phyloP scores from a whole-genome alignment of 345 rosid genomes.

The Pistacia atlantica region DNA sequence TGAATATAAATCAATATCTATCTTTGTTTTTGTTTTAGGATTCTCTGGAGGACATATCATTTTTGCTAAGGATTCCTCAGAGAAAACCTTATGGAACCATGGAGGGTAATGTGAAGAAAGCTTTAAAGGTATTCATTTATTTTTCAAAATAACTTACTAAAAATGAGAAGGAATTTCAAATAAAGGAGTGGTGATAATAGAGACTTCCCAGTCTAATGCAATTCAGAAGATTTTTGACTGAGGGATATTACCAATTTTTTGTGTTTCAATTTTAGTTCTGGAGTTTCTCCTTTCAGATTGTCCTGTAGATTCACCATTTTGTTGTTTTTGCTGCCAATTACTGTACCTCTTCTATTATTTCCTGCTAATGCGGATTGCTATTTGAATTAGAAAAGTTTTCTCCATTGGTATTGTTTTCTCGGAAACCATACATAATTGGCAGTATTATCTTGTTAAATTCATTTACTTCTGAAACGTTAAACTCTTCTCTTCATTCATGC shows the following conservation, averaged over 20 bases:
- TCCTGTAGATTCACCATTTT: background rate
- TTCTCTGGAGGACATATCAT: conserved; percentile 88
- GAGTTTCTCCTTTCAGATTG: background rate
- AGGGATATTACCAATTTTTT: background rate
- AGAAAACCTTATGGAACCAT: conserved; percentile 94
- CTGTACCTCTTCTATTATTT: background rate
- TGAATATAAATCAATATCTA: conserved; percentile 19
- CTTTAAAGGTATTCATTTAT: conserved; percentile 55
- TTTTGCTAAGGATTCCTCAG: conserved; percentile 88
- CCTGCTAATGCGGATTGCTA: background rate
- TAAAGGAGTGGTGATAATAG: background rate
- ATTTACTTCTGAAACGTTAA: background rate
- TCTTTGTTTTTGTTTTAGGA: conserved; percentile 43
- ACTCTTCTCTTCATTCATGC: background rate
- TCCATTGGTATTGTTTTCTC: background rate
- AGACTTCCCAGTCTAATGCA: background rate
- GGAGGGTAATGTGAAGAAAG: conserved; percentile 96
- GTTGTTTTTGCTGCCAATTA: background rate
- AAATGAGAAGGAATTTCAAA: background rate
- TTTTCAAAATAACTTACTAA: background rate
- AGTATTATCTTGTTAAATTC: background rate
- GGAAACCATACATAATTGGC: background rate
- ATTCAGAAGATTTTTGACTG: background rate
- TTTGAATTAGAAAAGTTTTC: background rate
- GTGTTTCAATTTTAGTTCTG: background rate